These are phyloP conservation scores for Penicillium bovifimosum DNA, from an alignment of 495 filamentous ascomycete species.

Conservation along the genomic window DNA sequence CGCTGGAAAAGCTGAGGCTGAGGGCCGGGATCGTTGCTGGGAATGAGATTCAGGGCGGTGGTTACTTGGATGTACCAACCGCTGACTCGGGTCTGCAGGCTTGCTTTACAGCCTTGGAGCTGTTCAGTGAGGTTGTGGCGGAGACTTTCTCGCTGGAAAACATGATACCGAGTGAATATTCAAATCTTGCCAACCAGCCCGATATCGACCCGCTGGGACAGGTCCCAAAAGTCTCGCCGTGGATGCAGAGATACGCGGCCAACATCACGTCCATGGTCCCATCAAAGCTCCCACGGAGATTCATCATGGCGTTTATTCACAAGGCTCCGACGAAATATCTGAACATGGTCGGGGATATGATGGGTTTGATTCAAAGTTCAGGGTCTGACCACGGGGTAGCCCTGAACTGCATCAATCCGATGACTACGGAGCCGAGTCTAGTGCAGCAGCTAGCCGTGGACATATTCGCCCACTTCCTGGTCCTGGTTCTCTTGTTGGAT, in stretches of 20 bases:
- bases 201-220: neutral
- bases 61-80: no score
- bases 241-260: conserved; percentile 25
- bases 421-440: conserved; percentile 9
- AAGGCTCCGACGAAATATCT: conserved; percentile 21
- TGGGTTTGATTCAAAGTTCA: conserved; percentile 3
- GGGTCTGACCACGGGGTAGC: neutral
- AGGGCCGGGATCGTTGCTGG: neutral
- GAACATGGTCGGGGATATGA: conserved; percentile 17
- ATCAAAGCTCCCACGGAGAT: conserved; percentile 21
- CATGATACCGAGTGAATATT: neutral
- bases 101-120: neutral
- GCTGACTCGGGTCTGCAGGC: neutral
- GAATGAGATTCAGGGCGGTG: neutral
- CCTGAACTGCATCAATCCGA: neutral
- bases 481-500: conserved; percentile 38
- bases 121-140: neutral
- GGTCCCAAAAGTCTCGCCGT: conserved; percentile 17
- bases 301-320: conserved; percentile 30
- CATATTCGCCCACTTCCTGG: conserved; percentile 42
- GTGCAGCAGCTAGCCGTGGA: conserved; percentile 34
- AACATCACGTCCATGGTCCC: conserved; percentile 28
- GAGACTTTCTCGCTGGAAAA: conserved; percentile 6
- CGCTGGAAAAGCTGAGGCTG: neutral
- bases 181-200: neutral